Percentiles rank a stretch among this genome's conserved stretches.
Evolutionary conservation across 345 rosid species (phyloP).

Genomic region (Arabidopsis arenosa): DNA sequence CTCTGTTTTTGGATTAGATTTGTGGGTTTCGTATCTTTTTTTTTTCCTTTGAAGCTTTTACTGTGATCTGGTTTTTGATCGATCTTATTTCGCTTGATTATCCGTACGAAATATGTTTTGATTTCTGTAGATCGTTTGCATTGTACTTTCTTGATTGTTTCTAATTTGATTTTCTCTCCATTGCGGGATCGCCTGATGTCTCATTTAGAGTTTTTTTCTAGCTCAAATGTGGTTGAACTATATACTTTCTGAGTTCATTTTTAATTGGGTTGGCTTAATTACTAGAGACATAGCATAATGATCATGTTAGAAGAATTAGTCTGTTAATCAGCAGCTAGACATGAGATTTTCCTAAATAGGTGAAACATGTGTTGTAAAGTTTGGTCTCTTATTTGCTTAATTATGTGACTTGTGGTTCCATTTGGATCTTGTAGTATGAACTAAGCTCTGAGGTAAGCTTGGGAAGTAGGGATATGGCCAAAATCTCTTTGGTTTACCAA

Average conservation of each 20-base stretch:
- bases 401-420: constrained; percentile 15
- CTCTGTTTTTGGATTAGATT: constrained; percentile 30
- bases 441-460: constrained; percentile 36
- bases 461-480: constrained; percentile 16
- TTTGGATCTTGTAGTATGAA: constrained; percentile 37
- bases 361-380: constrained; percentile 27
- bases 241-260: neutral
- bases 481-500: constrained; percentile 45
- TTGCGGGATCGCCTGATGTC: neutral
- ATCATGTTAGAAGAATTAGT: neutral
- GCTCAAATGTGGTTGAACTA: constrained; percentile 24
- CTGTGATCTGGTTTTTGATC: constrained; percentile 32
- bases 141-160: constrained; percentile 27
- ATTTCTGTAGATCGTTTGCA: constrained; percentile 26
- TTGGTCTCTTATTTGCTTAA: constrained; percentile 13
- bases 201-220: neutral
- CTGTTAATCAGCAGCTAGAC: constrained; percentile 21
- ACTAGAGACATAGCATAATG: neutral
- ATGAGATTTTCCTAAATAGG: constrained; percentile 8
- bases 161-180: constrained; percentile 3
- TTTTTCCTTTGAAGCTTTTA: neutral
- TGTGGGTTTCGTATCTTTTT: neutral
- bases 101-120: neutral
- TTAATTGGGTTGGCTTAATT: neutral
- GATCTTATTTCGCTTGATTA: constrained; percentile 4